Evolutionary conservation across 192 early-diverging fungal genomes (phyloP).

Genomic region (Thamnidium elegans): DNA sequence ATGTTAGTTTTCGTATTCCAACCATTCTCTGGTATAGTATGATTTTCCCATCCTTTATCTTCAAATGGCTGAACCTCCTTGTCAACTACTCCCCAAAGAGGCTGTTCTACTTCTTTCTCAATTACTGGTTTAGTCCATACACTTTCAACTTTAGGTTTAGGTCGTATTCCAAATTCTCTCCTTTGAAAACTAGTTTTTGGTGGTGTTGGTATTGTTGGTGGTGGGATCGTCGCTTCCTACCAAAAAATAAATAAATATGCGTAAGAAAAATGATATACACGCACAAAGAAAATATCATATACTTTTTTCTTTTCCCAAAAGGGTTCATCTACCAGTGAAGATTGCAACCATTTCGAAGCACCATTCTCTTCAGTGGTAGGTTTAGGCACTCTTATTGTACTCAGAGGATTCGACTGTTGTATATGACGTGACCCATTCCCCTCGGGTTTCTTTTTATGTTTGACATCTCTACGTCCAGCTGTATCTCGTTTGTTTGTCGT

Average conservation of each 20-base stretch:
- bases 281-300: neutral
- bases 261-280: neutral
- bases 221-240: neutral
- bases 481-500: neutral
- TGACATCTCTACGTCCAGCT: neutral
- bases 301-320: constrained; percentile 10
- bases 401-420: neutral
- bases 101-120: neutral
- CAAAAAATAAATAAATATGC: neutral
- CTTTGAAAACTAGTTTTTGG: neutral
- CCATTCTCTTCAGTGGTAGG: neutral
- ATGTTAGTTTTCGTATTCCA: neutral
- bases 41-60: neutral
- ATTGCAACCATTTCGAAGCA: neutral
- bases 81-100: neutral
- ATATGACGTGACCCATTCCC: neutral
- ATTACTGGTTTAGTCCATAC: too few relatives aligned
- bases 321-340: neutral
- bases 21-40: neutral
- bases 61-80: neutral
- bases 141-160: too few relatives aligned
- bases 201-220: neutral
- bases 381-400: neutral
- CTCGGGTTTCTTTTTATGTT: neutral
- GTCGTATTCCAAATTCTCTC: neutral